Evolutionary conservation across 225 moss, liverwort and hornwort genomes (phyloP).

Genomic region (Lunularia cruciata): DNA sequence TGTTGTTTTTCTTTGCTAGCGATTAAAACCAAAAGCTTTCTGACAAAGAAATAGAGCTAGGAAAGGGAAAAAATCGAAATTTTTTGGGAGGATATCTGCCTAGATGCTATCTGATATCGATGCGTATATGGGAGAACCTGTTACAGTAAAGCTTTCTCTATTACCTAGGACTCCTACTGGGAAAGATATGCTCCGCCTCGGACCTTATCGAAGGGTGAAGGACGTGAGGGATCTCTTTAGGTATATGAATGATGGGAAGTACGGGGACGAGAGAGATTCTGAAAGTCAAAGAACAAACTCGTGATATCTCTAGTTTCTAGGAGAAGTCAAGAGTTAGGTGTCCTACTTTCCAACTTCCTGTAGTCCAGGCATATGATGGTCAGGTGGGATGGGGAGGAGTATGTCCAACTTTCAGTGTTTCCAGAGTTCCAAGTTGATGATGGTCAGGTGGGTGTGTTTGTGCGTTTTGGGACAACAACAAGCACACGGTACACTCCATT

Average conservation of each 20-base stretch:
- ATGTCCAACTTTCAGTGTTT: background rate
- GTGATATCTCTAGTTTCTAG: background rate
- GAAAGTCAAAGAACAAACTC: background rate
- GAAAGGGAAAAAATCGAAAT: background rate
- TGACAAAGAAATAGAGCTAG: constrained; percentile 7
- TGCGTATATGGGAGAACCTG: background rate
- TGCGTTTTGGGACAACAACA: constrained; percentile 6
- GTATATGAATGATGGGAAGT: background rate
- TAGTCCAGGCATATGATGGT: background rate
- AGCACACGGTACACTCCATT: constrained; percentile 7
- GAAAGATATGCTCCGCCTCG: background rate
- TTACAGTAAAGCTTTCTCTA: background rate
- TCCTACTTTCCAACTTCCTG: background rate
- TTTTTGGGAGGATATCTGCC: background rate
- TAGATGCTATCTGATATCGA: background rate
- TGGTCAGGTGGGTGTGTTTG: constrained; percentile 11
- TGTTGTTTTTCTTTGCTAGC: background rate
- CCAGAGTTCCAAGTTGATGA: background rate
- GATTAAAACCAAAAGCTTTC: constrained; percentile 5
- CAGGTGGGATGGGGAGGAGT: constrained; percentile 1
- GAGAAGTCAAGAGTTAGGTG: constrained; percentile 4
- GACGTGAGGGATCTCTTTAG: background rate
- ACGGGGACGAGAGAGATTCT: background rate
- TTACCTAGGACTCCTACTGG: constrained; percentile 6
- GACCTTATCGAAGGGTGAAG: background rate